Conservation (phyloP, 495 filamentous ascomycete species). For the Talaromyces liani region DNA sequence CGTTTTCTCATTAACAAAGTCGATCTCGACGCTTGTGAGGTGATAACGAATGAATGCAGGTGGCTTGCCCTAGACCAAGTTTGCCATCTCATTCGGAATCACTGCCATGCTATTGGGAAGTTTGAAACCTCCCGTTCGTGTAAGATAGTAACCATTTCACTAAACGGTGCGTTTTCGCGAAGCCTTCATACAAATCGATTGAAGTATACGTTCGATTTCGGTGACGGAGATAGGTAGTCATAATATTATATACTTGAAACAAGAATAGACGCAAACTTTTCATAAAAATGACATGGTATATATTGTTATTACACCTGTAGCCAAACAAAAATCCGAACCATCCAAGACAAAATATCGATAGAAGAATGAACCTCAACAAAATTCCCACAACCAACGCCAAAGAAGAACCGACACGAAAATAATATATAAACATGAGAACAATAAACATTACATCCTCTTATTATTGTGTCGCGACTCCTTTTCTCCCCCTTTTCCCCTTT, state of each 20-base stretch:
- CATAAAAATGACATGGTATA: slow-evolving; percentile 1
- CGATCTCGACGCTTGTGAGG: too few species aligned
- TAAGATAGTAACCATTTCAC: too few species aligned
- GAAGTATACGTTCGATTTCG: too few species aligned
- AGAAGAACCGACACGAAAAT: background rate
- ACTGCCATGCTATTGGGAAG: too few species aligned
- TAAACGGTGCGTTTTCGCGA: too few species aligned
- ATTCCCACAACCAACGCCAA: background rate
- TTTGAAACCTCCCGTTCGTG: too few species aligned
- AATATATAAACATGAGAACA: background rate
- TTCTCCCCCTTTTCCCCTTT: background rate
- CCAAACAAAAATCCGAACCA: background rate
- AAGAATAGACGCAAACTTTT: background rate
- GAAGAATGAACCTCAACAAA: background rate
- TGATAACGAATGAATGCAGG: too few species aligned
- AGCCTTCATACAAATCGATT: too few species aligned
- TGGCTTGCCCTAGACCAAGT: too few species aligned
- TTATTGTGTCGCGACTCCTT: background rate
- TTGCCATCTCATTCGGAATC: too few species aligned
- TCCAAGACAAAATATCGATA: background rate
- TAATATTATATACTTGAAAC: background rate
- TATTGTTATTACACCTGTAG: slow-evolving; percentile 5
- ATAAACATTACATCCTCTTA: slow-evolving; percentile 1
- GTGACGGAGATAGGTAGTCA: too few species aligned
- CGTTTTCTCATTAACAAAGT: too few species aligned